Evolutionary conservation across 1,284 basidiomycete species (phyloP).

Genomic region (Melampsora larici-populina): DNA sequence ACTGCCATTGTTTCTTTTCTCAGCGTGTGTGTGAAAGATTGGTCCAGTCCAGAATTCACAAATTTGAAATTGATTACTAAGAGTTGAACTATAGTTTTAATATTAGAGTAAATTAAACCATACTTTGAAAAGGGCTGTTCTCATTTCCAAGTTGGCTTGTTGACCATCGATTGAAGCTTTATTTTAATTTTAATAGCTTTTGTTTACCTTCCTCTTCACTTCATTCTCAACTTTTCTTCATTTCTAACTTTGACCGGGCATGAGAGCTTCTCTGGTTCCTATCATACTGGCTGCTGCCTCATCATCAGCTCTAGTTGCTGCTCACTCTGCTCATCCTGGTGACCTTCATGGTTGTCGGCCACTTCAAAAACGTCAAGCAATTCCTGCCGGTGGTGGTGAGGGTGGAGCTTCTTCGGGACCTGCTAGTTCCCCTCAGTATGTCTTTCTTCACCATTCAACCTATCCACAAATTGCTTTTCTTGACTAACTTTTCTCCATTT

Average conservation of each 20-base stretch:
- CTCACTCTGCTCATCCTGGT: not conserved
- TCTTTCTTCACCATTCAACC: not conserved
- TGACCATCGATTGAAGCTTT: too few relatives aligned
- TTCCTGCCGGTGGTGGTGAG: slow-evolving; percentile 23
- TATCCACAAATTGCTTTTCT: not conserved
- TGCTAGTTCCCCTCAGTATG: slow-evolving; percentile 31
- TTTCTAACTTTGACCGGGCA: not conserved
- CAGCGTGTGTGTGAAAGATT: too few relatives aligned
- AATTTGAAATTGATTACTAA: too few relatives aligned
- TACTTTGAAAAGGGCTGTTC: too few relatives aligned
- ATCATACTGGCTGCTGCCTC: not conserved
- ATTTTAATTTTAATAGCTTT: too few relatives aligned
- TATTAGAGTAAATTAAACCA: too few relatives aligned
- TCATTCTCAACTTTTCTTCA: too few relatives aligned
- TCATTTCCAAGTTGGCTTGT: too few relatives aligned
- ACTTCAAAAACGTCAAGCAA: slow-evolving; percentile 37
- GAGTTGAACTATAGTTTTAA: too few relatives aligned
- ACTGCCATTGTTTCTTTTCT: too few relatives aligned
- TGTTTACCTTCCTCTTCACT: too few relatives aligned
- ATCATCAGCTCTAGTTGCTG: not conserved
- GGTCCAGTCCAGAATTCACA: too few relatives aligned
- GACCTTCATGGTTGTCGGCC: slow-evolving; percentile 28
- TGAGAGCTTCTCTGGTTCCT: not conserved
- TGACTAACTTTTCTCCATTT: not conserved
- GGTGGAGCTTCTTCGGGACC: slow-evolving; percentile 28